Evolutionary conservation across 352 stramenopile species (phyloP), one percentile per base, ranked within the genome.

Genomic region (Pythium aristosporum): DNA sequence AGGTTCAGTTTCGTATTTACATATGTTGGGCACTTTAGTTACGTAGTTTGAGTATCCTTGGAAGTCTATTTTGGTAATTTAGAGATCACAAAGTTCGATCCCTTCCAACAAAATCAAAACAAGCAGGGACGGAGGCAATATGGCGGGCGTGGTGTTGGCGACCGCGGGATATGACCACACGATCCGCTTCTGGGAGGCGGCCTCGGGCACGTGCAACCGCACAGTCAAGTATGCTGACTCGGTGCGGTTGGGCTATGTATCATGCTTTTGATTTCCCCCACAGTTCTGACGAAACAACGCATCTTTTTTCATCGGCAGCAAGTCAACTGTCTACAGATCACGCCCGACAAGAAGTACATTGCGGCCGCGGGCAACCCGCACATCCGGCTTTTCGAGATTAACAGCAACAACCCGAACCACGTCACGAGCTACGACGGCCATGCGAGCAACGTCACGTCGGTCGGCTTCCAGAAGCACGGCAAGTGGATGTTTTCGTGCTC

Each of bases 161-260:
- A 99, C 96, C 12, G 96, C 92, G 39, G 96, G 96, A 12, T 99
- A 98, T 72, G 97, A 99, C 80, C 94, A 99, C 80, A 99, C 97
- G 64, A 99, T 99, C 68, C 84, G 96, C 65, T 99, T 99, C 83
- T 99, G 97, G 97, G 96, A 99, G 63, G 96, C 97, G 15, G 91
- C 96, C 0, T 98, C 87, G 15, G 96, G 96, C 32, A 97, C 95
- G 23, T 99, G 96, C 77, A 96, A 93, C 53, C 88, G 96, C 55
- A 98, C 96, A 6, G 82, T 99, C 64, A 96, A 97, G 64, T 99
- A 97, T 80, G 85, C 91, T 1, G 96, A 99, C 77, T 98, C 89
- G 74, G 86, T 95, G 71, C 25, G 7, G 77, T 23, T 49, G 5
- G 12, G 20, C n/a, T 42, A 8, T 23, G n/a, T 23, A 36, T n/a